These are phyloP conservation scores for Gorgonomyces haynaldii DNA, from an alignment of 192 early-diverging fungal genomes.

Conservation along the genomic window DNA sequence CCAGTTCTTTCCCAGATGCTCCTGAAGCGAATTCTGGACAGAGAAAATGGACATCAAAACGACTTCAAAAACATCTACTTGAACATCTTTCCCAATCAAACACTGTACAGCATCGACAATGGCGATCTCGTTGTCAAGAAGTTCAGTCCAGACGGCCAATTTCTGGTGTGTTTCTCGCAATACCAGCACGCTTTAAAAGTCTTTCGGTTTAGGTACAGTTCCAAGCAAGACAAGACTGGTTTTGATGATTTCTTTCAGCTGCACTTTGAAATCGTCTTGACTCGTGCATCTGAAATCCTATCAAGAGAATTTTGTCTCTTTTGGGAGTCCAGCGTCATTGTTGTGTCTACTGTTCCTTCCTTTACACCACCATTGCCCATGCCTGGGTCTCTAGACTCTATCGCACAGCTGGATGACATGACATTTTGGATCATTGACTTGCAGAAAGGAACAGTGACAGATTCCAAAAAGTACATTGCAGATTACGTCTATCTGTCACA, in stretches of 20 bases:
- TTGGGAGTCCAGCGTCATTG: neutral
- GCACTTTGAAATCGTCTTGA: conserved; percentile 23
- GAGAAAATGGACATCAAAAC: too few relatives aligned
- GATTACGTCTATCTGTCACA: conserved; percentile 55
- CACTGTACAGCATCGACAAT: too few relatives aligned
- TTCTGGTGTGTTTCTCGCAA: conserved; percentile 30
- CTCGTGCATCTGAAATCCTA: conserved; percentile 29
- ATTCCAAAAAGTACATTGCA: conserved; percentile 37
- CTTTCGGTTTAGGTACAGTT: conserved; percentile 14
- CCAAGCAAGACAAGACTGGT: neutral
- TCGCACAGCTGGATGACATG: conserved; percentile 46
- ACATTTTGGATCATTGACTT: conserved; percentile 56
- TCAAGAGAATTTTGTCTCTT: conserved; percentile 58
- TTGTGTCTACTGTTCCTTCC: neutral
- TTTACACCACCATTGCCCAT: neutral
- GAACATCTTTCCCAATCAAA: too few relatives aligned
- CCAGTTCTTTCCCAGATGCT: too few relatives aligned
- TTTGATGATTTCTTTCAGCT: conserved; percentile 27
- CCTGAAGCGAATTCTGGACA: too few relatives aligned
- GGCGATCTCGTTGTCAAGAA: too few relatives aligned
- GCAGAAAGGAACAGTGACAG: conserved; percentile 42
- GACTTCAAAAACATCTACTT: too few relatives aligned
- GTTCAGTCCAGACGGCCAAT: conserved; percentile 42
- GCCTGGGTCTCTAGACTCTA: conserved; percentile 36
- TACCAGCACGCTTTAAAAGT: conserved; percentile 24